A percentile compares a stretch with the other conserved stretches of the same genome.
Conservation (phyloP, 2,329 filamentous ascomycete species). For the Scedosporium boydii region DNA sequence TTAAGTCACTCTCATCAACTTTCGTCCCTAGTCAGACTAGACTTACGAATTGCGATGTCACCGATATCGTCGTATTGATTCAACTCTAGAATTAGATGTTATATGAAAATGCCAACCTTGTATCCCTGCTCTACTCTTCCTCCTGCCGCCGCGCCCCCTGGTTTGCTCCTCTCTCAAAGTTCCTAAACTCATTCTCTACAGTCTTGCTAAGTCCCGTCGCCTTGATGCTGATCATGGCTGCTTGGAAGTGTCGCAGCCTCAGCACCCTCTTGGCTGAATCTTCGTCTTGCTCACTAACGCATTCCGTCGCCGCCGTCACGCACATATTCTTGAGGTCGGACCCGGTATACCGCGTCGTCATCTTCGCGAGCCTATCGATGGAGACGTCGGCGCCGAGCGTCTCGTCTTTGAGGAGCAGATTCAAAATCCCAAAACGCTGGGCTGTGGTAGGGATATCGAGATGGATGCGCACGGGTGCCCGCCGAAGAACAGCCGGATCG, state of each 20-base stretch:
- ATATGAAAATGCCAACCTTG: too few species aligned
- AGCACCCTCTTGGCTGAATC: not conserved
- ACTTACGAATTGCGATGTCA: too few species aligned
- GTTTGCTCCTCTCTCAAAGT: not conserved
- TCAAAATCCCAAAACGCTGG: conserved; percentile 92
- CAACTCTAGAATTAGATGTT: too few species aligned
- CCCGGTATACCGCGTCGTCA: conserved; percentile 98
- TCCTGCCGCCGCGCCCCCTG: not conserved
- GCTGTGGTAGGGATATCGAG: conserved; percentile 95
- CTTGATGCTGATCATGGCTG: not conserved
- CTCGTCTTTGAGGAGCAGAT: conserved; percentile 97
- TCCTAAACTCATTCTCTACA: not conserved
- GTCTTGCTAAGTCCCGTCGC: not conserved
- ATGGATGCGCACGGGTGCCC: conserved; percentile 81
- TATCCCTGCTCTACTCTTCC: not conserved
- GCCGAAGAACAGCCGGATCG: conserved; percentile 80
- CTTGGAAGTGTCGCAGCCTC: not conserved
- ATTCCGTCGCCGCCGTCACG: conserved; percentile 62
- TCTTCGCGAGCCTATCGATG: conserved; percentile 95
- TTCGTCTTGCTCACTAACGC: not conserved
- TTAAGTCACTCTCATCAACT: too few species aligned
- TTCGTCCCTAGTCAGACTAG: too few species aligned
- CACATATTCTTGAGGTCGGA: conserved; percentile 98
- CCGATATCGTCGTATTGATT: too few species aligned
- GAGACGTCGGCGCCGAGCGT: conserved; percentile 97